phyloP scores from a whole-genome alignment of 805 yeast species.

The Metschnikowia rubicola region DNA sequence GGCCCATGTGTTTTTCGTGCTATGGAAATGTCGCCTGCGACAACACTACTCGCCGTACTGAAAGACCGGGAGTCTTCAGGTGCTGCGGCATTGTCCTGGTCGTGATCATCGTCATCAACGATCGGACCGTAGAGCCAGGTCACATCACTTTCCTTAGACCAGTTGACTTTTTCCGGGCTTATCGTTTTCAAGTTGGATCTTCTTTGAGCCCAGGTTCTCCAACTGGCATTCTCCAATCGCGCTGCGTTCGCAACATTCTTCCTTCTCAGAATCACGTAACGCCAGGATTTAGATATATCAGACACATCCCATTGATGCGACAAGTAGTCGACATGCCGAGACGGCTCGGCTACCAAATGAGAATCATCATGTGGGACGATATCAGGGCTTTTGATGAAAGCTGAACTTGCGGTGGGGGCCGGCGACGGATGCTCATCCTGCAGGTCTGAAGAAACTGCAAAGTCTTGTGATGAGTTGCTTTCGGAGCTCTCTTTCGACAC shows the following conservation, averaged over 20 bases:
- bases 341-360: conserved; percentile 75
- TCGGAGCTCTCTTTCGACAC: not conserved
- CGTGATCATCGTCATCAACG: conserved; percentile 41
- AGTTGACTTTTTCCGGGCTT: conserved; percentile 86
- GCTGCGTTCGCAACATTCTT: conserved; percentile 72
- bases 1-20: conserved; percentile 37
- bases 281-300: conserved; percentile 93
- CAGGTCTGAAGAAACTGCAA: conserved; percentile 6
- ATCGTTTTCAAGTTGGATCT: conserved; percentile 67
- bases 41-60: conserved; percentile 38
- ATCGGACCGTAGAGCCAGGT: conserved; percentile 98
- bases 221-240: conserved; percentile 56
- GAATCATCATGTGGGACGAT: conserved; percentile 77
- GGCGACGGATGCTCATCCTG: conserved; percentile 12
- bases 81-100: conserved; percentile 20
- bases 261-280: conserved; percentile 79
- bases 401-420: conserved; percentile 6
- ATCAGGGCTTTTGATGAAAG: conserved; percentile 28
- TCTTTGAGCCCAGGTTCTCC: conserved; percentile 95
- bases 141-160: conserved; percentile 96
- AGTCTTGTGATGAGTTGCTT: not conserved
- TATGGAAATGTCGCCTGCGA: conserved; percentile 44
- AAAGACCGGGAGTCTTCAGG: conserved; percentile 17
- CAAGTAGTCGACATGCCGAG: conserved; percentile 88
- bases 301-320: conserved; percentile 95